Conservation (phyloP, 176 grass and related monocot species). For the Lolium multiflorum region DNA sequence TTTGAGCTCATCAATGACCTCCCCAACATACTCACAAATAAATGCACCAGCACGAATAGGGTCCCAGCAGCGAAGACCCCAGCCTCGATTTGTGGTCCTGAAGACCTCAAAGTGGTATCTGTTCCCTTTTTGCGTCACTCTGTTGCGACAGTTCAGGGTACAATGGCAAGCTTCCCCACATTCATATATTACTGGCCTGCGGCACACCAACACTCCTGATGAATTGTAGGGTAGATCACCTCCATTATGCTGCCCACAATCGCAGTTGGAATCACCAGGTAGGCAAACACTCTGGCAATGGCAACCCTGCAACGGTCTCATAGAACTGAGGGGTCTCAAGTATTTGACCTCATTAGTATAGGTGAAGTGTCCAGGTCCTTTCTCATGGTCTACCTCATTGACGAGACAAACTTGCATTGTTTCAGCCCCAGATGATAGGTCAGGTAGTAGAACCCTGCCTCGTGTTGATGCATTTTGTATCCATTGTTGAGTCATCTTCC, state of each 20-base stretch:
- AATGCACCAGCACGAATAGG: conserved; percentile 80
- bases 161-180: conserved; percentile 71
- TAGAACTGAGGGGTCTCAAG: conserved; percentile 44
- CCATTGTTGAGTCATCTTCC: conserved; percentile 71
- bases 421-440: conserved; percentile 72
- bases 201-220: conserved; percentile 59
- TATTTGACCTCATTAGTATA: conserved; percentile 59
- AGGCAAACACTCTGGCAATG: conserved; percentile 69
- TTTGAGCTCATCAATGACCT: conserved; percentile 53
- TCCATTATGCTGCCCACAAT: conserved; percentile 65
- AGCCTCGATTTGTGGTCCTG: conserved; percentile 61
- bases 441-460: conserved; percentile 54
- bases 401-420: conserved; percentile 59
- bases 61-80: conserved; percentile 86
- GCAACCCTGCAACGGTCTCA: conserved; percentile 60
- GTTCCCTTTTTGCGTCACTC: conserved; percentile 67
- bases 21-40: conserved; percentile 80
- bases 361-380: conserved; percentile 63
- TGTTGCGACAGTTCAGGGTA: conserved; percentile 69
- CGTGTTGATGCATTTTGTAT: conserved; percentile 64
- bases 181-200: conserved; percentile 72
- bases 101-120: conserved; percentile 83
- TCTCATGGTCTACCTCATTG: conserved; percentile 76
- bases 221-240: conserved; percentile 79
- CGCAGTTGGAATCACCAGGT: conserved; percentile 58